Evolutionary conservation across 345 rosid species (phyloP).

Genomic region (Carallia brachiata): DNA sequence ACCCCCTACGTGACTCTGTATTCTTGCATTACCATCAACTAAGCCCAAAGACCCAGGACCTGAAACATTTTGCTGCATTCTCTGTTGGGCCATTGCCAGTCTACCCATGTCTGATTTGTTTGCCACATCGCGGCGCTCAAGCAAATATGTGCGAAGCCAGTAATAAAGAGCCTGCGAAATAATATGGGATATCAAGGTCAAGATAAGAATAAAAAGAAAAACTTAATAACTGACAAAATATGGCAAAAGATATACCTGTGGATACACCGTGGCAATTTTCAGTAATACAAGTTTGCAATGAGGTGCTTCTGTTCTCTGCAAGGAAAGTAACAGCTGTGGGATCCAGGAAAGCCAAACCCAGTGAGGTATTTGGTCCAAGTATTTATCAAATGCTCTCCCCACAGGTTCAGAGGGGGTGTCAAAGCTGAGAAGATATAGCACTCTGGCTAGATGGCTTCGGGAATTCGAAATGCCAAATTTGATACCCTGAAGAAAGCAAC

Average conservation of each 20-base stretch:
- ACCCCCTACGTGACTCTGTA: constrained; percentile 53
- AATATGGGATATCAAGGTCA: constrained; percentile 14
- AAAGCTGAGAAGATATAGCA: constrained; percentile 92
- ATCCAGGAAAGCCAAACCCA: constrained; percentile 99
- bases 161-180: constrained; percentile 79
- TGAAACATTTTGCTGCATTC: constrained; percentile 80
- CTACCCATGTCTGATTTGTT: constrained; percentile 77
- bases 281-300: constrained; percentile 94
- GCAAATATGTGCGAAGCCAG: constrained; percentile 97
- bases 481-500: constrained; percentile 99
- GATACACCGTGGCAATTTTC: constrained; percentile 84
- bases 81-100: constrained; percentile 89
- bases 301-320: constrained; percentile 98
- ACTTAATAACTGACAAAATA: background rate
- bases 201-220: background rate
- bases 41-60: constrained; percentile 50
- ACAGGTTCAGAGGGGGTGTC: constrained; percentile 89
- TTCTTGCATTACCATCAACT: constrained; percentile 49
- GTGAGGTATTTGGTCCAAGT: constrained; percentile 89
- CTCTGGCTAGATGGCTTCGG: constrained; percentile 95
- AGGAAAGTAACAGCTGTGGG: constrained; percentile 90
- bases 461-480: constrained; percentile 92
- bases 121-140: constrained; percentile 97
- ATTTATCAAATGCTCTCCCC: constrained; percentile 93
- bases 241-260: constrained; percentile 56